Base-by-base conservation (phyloP, 805 yeast genomes). In the Zygoascus ofunaensis region DNA sequence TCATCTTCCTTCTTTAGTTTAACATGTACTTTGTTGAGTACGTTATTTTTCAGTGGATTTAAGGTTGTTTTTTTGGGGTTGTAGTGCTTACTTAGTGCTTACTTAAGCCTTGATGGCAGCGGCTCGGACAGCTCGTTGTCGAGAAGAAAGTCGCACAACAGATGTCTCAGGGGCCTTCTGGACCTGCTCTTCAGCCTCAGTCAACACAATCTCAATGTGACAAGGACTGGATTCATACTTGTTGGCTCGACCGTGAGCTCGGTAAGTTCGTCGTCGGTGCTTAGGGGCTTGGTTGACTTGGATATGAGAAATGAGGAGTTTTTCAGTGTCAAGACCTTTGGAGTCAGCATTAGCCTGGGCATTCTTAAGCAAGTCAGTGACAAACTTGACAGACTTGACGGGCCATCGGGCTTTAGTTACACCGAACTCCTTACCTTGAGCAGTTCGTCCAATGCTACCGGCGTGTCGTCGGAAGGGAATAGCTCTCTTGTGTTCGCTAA, bases 391-490 rank as follows among this genome's bases (percentile, higher is more conserved):
- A 56, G 95, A 85, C 83, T 92, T 92, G 58, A 80, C 95, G 69
- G 98, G 98, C 98, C 98, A 92, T 87, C 98, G 89, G 64, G 98
- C 98, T 77, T 84, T 89, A 81, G 96, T 87, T 70, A 89, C 95
- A 76, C 97, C 97, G 68, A 90, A 92, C 79, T 92, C 98, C 78
- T 92, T 90, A 77, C 96, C 98, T 78, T 92, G 98, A 63, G 94
- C 95, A 65, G 98, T 87, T 79, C 98, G 85, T 73, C 98, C 98
- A 65, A 86, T 89, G 63, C 95, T 85, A 60, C 83, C 79, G 79
- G 84, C 83, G 78, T 78, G 90, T 80, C 95, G 80, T 81, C 98
- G 85, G 92, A 92, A 87, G 70, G 99, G 99, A 64, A 92, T 86
- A 66, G 97, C 99, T 82, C 97, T 90, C 78, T 92, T 79, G 80